Conservation (phyloP, 768 basidiomycete species). For the Pholiota conissans region DNA sequence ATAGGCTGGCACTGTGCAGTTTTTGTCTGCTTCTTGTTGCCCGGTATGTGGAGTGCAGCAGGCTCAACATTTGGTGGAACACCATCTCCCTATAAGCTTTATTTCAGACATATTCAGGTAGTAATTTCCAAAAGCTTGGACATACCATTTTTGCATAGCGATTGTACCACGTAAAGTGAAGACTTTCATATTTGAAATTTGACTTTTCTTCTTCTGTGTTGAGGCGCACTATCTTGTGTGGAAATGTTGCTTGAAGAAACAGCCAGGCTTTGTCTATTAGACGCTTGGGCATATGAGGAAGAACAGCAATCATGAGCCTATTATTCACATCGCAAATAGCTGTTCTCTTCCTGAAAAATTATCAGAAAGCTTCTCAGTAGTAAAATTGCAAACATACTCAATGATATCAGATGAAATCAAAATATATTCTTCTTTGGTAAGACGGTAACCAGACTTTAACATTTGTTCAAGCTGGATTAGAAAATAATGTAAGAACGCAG, state of each 20-base stretch:
- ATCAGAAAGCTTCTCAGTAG: too few species aligned
- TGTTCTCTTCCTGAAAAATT: neutral
- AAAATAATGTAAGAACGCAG: too few species aligned
- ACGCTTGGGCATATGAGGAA: neutral
- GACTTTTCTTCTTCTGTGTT: neutral
- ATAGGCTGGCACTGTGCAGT: neutral
- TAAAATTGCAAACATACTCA: too few species aligned
- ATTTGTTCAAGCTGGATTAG: neutral
- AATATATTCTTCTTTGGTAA: neutral
- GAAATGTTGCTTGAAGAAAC: neutral
- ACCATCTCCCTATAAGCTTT: neutral
- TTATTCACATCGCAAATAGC: neutral
- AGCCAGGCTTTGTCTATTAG: neutral
- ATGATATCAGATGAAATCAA: neutral
- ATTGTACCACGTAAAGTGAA: slow-evolving; percentile 12
- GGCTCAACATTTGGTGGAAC: neutral
- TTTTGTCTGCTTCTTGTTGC: neutral
- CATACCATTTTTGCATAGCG: neutral
- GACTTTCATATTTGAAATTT: neutral
- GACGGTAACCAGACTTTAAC: neutral
- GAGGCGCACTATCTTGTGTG: neutral
- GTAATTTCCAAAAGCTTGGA: too few species aligned
- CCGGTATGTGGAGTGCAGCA: neutral
- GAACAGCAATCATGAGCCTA: neutral
- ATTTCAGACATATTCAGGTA: neutral